Conservation (phyloP, 2,329 filamentous ascomycete species). For the Calcarisporium arbuscula region DNA sequence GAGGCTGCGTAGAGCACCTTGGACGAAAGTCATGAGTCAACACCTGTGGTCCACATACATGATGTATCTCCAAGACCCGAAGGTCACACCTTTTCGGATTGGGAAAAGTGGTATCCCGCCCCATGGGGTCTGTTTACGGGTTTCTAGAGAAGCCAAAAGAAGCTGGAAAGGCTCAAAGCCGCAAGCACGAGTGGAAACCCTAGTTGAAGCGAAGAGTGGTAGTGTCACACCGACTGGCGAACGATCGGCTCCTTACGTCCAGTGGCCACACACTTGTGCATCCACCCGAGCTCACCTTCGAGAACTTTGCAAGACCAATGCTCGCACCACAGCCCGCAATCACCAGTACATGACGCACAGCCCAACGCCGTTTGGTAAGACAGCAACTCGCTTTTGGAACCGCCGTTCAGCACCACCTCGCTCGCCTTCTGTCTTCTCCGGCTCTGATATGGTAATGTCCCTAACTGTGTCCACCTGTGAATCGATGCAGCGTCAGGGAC, state of each 20-base stretch:
- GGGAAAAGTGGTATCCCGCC: conserved; percentile 59
- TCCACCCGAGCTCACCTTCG: conserved; percentile 57
- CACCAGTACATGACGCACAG: conserved; percentile 44
- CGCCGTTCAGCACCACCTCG: conserved; percentile 41
- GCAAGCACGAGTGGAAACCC: conserved; percentile 20
- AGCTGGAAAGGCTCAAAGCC: conserved; percentile 59
- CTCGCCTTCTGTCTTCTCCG: conserved; percentile 46
- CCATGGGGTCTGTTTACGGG: conserved; percentile 56
- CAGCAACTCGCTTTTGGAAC: conserved; percentile 42
- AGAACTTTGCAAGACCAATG: conserved; percentile 54
- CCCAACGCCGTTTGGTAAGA: conserved; percentile 49
- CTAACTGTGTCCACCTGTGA: conserved; percentile 57
- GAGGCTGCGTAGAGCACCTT: conserved; percentile 42
- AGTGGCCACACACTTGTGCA: conserved; percentile 59
- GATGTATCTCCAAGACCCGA: conserved; percentile 60
- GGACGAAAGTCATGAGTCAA: conserved; percentile 59
- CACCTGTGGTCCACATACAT: conserved; percentile 62
- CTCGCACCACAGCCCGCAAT: conserved; percentile 36
- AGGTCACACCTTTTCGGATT: conserved; percentile 59
- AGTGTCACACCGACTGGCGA: conserved; percentile 51
- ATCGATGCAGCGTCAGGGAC: conserved; percentile 57
- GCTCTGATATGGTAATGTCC: conserved; percentile 57
- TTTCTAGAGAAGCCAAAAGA: conserved; percentile 58
- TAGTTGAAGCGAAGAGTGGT: conserved; percentile 37
- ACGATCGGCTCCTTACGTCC: conserved; percentile 40